Conservation (phyloP, 1,284 basidiomycete genomes). For the Sporisorium iseilematis-ciliati region DNA sequence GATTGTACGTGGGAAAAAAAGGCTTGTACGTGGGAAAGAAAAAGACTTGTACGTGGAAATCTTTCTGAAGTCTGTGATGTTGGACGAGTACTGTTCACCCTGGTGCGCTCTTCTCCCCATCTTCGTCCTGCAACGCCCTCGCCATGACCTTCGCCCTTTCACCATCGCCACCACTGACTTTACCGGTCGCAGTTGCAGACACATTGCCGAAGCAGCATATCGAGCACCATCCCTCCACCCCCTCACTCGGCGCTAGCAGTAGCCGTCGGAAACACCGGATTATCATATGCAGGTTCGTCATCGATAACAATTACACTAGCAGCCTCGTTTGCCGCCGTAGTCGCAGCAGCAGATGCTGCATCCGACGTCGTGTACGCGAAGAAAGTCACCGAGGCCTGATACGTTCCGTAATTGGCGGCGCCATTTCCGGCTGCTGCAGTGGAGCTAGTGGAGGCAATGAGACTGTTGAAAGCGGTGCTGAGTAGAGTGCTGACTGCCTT, state of each 20-base stretch:
- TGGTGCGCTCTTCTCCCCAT: too few species aligned
- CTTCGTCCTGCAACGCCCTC: too few species aligned
- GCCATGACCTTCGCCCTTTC: too few species aligned
- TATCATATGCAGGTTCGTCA: conserved; percentile 19
- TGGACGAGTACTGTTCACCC: too few species aligned
- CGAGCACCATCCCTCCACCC: not conserved
- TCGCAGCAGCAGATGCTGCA: not conserved
- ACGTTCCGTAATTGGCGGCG: conserved; percentile 13
- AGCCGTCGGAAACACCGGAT: conserved; percentile 17
- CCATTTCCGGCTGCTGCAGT: not conserved
- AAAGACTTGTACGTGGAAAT: too few species aligned
- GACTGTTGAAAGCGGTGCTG: not conserved
- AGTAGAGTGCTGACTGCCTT: not conserved
- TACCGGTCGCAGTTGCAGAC: not conserved
- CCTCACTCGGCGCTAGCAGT: not conserved
- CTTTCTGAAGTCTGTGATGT: too few species aligned
- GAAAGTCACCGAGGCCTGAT: conserved; percentile 9
- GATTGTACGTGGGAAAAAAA: too few species aligned
- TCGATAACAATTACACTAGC: not conserved
- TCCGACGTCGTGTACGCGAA: not conserved
- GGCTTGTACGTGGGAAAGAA: too few species aligned
- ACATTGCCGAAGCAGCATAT: too few species aligned
- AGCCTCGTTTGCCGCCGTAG: not conserved
- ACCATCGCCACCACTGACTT: too few species aligned
- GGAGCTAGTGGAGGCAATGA: not conserved